These are phyloP conservation scores for Heritiera littoralis DNA, from an alignment of 345 rosid species.

Conservation along the genomic window DNA sequence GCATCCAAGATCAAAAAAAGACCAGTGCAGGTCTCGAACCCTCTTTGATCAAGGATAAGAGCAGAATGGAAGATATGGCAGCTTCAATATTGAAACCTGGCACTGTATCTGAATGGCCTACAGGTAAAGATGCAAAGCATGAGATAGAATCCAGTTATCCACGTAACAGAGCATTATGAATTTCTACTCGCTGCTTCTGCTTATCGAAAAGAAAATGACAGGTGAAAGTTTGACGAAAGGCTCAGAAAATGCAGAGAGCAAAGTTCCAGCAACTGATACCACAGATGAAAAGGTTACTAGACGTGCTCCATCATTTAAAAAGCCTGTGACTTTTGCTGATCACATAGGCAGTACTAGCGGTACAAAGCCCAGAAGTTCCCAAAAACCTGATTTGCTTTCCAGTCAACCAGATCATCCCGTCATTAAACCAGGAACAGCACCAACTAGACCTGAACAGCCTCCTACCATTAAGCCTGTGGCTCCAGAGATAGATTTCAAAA, in stretches of 20 bases:
- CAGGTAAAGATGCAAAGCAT: conserved; percentile 28
- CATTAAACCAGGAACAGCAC: conserved; percentile 10
- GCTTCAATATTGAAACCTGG: conserved; percentile 18
- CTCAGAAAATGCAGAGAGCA: conserved; percentile 13
- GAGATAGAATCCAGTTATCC: conserved; percentile 1
- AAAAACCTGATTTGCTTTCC: conserved; percentile 8
- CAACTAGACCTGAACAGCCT: conserved; percentile 23
- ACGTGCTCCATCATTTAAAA: conserved; percentile 34
- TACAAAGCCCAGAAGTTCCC: conserved; percentile 19
- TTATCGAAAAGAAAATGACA: conserved; percentile 16
- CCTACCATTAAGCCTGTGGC: conserved; percentile 20
- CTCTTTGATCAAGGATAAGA: conserved; percentile 26
- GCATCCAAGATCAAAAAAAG: conserved; percentile 20
- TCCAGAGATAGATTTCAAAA: conserved; percentile 19
- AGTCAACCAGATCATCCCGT: neutral
- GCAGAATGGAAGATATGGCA: conserved; percentile 31
- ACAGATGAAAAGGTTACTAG: conserved; percentile 18
- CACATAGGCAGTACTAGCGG: conserved; percentile 18
- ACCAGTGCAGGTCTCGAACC: conserved; percentile 17
- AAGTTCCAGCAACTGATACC: conserved; percentile 10
- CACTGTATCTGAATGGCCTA: conserved; percentile 9
- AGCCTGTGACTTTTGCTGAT: conserved; percentile 30
- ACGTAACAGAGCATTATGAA: neutral
- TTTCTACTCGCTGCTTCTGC: conserved; percentile 1
- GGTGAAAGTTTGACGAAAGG: conserved; percentile 22